Evolutionary conservation across 1,284 basidiomycete genomes (phyloP).

Genomic region (Cryptococcus sp.): DNA sequence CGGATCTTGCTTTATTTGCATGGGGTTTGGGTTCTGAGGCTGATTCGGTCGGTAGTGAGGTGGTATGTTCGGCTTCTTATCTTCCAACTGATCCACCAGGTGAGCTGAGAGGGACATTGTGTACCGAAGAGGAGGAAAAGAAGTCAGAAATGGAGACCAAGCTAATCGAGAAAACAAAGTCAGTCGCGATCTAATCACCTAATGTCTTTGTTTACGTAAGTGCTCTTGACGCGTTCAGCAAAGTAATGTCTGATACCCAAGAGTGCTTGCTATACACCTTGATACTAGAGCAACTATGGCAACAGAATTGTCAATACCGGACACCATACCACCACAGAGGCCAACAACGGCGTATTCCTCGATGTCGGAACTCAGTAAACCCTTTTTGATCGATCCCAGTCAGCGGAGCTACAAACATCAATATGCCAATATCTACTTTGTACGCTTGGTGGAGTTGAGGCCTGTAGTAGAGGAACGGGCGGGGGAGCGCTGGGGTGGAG

Average conservation of each 20-base stretch:
- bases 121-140: background rate
- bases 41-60: constrained; percentile 2
- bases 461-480: constrained; percentile 63
- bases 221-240: background rate
- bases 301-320: constrained; percentile 7
- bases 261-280: too few relatives aligned
- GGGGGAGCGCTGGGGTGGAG: constrained; percentile 59
- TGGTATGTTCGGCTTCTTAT: constrained; percentile 11
- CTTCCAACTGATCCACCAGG: constrained; percentile 31
- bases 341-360: constrained; percentile 33
- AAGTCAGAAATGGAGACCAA: background rate
- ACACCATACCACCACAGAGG: constrained; percentile 8
- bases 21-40: background rate
- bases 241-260: too few relatives aligned
- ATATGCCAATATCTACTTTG: constrained; percentile 90
- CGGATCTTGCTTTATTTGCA: constrained; percentile 7
- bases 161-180: background rate
- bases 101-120: constrained; percentile 34
- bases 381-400: constrained; percentile 43
- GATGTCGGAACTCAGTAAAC: constrained; percentile 41
- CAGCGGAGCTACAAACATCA: constrained; percentile 62
- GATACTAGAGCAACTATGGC: constrained; percentile 9
- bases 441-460: constrained; percentile 64
- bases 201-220: background rate
- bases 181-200: background rate